Base-by-base conservation (phyloP, 805 yeast genomes). In the Cyberlindnera sargentensis region DNA sequence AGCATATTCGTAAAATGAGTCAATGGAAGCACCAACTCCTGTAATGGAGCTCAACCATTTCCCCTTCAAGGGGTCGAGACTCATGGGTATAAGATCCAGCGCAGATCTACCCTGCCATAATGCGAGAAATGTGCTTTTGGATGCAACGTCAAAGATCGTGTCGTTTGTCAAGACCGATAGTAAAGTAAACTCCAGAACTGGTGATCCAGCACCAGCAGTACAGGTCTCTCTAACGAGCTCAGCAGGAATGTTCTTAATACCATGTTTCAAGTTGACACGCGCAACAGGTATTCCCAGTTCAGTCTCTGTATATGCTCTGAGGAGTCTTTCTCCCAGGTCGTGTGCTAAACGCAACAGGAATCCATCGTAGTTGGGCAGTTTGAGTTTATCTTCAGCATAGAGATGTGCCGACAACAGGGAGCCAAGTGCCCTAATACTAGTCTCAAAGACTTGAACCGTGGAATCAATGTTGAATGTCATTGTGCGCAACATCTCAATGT, bases 21-120 rank as follows among this genome's bases (percentile, higher is more conserved):
- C 98, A 11, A 87, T 76, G 2, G 95, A 84, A 0, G 97, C 97
- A 3, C 98, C 97, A 8, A 85, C 72, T 0, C 96, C 96, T 0
- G 93, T 77, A 34, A 79, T 63, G 0, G 72, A 59, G 44, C 82
- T 82, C 34, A 68, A 63, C 78, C 86, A 80, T 33, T 60, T 56
- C 31, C 79, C 77, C 0, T 69, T 62, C 1, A 68, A 54, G 0
- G 90, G 82, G 47, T 82, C 80, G 4, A 89, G 67, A 0, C 90
- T 72, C 86, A 84, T 83, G 2, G 96, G 95, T 10, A 91, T 54
- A 28, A 91, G 65, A 50, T 84, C 78, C 10, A 84, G 58, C 2
- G 62, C 53, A 43, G 84, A 74, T 47, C 90, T 67, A 2, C 79
- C 66, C 4, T 72, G 62, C 96, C 96, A 89, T 4, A 88, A 62